A percentile compares a stretch with the other conserved stretches of the same genome.
Conservation (phyloP, 805 yeast species). For the Brettanomyces naardenensis region DNA sequence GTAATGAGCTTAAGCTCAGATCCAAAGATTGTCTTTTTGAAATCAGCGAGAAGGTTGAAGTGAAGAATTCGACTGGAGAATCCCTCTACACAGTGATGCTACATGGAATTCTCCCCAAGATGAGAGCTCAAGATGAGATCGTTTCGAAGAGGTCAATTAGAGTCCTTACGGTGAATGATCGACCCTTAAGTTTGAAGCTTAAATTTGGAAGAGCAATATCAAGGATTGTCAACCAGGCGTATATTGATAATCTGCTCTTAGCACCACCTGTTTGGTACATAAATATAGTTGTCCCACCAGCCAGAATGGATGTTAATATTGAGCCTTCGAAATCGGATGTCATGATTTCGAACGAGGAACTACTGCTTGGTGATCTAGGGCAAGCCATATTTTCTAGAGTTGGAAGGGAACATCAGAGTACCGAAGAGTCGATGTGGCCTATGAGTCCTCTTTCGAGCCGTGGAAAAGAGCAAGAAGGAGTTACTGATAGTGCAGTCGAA, state of each 20-base stretch:
- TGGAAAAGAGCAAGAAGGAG: no score
- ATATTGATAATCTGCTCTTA: conserved; percentile 15
- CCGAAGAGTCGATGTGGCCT: no score
- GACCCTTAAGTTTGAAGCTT: conserved; percentile 22
- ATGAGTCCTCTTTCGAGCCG: no score
- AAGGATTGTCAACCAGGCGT: conserved; percentile 18
- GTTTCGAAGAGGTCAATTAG: conserved; percentile 16
- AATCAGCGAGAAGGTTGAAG: conserved; percentile 5
- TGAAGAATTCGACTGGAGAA: not conserved
- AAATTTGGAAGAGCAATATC: conserved; percentile 25
- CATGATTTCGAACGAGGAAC: conserved; percentile 19
- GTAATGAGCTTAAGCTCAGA: conserved; percentile 13
- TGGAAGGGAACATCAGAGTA: no score
- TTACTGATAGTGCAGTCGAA: no score
- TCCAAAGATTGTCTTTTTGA: conserved; percentile 12
- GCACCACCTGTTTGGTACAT: conserved; percentile 30
- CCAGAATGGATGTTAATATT: conserved; percentile 30
- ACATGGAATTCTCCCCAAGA: conserved; percentile 25
- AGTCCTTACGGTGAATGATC: conserved; percentile 27
- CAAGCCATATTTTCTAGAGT: no score
- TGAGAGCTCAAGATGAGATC: conserved; percentile 23
- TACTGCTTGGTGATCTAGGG: conserved; percentile 12
- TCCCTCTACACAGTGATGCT: conserved; percentile 5
- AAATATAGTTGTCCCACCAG: conserved; percentile 15
- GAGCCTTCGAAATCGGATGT: conserved; percentile 39